Conservation (phyloP, 148 eudicot genomes). For the Heliosperma pusillum region DNA sequence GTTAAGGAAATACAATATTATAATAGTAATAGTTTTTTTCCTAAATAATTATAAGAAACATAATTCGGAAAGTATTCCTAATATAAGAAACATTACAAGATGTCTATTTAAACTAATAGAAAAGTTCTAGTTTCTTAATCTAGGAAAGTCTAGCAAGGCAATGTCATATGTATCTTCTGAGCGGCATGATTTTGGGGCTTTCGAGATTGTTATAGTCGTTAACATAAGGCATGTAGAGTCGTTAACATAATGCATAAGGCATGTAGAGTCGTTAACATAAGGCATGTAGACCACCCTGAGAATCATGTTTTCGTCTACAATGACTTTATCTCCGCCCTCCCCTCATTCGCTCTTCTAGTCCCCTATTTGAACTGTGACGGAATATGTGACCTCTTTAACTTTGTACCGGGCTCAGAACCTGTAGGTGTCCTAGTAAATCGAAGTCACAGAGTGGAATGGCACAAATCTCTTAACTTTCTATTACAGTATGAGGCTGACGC, state of each 20-base stretch:
- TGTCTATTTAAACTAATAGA: no score
- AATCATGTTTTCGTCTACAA: background rate
- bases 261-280: background rate
- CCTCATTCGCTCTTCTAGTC: background rate
- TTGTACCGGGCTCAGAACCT: background rate
- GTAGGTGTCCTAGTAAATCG: background rate
- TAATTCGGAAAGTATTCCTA: no score
- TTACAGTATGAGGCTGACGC: background rate
- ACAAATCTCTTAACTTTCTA: background rate
- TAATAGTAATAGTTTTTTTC: no score
- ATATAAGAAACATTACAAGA: no score
- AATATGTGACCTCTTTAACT: background rate
- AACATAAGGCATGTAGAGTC: no score
- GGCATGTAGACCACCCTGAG: background rate
- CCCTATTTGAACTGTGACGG: background rate
- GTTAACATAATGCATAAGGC: no score
- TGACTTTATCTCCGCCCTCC: background rate
- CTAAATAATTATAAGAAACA: no score
- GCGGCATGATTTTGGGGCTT: background rate
- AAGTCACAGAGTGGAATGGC: background rate
- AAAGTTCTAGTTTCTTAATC: no score
- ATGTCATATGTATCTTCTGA: background rate
- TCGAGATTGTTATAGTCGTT: background rate
- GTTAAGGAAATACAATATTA: no score
- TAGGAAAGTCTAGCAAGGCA: no score